Conservation (phyloP, 179 eudicot genomes). For the Pouteria campechiana region DNA sequence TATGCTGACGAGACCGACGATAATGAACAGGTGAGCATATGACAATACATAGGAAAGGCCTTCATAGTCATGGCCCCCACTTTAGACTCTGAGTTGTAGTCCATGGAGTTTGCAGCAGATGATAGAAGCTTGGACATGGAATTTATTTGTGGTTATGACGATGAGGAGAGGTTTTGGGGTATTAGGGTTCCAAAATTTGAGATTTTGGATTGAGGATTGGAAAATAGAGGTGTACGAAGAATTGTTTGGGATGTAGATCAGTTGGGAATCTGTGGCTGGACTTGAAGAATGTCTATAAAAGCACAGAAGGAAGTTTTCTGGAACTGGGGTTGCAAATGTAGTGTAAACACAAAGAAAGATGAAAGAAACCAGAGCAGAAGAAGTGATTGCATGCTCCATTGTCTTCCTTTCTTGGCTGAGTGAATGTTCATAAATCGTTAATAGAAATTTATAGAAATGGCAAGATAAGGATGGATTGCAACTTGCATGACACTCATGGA, state of each 20-base stretch:
- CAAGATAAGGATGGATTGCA: no score
- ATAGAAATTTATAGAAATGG: no score
- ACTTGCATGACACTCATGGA: no score
- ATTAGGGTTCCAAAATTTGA: constrained; percentile 5
- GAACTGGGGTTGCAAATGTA: no score
- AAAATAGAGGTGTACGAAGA: constrained; percentile 9
- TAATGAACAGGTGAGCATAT: constrained; percentile 3
- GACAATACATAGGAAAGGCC: constrained; percentile 8
- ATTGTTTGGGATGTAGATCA: constrained; percentile 2
- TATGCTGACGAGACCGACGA: constrained; percentile 8
- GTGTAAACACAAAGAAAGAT: no score
- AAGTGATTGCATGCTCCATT: no score
- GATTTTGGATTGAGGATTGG: constrained; percentile 12
- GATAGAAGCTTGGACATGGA: constrained; percentile 12
- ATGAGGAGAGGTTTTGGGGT: constrained; percentile 7
- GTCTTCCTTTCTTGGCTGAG: no score
- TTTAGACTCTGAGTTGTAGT: constrained; percentile 7
- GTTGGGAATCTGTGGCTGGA: no score
- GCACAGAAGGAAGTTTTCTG: no score
- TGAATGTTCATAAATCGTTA: no score
- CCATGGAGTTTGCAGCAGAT: constrained; percentile 2
- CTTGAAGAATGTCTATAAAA: no score
- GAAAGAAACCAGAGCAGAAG: no score
- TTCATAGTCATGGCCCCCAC: constrained; percentile 15
- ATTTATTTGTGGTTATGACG: constrained; percentile 6